Evolutionary conservation across 305 asterid genomes (phyloP).

Genomic region (Fraxinus platypoda): DNA sequence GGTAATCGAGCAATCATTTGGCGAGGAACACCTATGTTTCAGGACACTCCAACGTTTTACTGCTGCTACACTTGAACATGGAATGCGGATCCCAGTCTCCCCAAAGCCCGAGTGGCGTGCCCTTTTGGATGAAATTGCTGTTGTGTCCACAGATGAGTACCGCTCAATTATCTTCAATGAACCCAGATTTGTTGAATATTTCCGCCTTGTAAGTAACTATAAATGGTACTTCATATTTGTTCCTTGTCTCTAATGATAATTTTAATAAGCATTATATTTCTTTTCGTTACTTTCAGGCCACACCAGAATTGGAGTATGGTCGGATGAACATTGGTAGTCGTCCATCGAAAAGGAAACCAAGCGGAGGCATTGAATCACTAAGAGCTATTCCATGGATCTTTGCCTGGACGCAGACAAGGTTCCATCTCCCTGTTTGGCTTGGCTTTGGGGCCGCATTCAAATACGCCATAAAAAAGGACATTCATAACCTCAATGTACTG

Average conservation of each 20-base stretch:
- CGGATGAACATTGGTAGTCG: constrained; percentile 89
- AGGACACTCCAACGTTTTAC: constrained; percentile 77
- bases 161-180: constrained; percentile 72
- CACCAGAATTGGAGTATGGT: constrained; percentile 80
- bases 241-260: background rate
- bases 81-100: constrained; percentile 75
- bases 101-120: constrained; percentile 82
- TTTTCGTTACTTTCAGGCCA: constrained; percentile 44
- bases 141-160: constrained; percentile 63
- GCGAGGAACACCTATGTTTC: constrained; percentile 79
- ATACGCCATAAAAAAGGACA: constrained; percentile 50
- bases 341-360: constrained; percentile 77
- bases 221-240: constrained; percentile 6
- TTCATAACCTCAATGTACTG: constrained; percentile 52
- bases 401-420: constrained; percentile 87
- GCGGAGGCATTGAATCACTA: constrained; percentile 79
- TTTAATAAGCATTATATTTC: background rate
- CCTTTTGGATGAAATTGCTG: constrained; percentile 63
- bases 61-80: constrained; percentile 81
- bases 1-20: constrained; percentile 79
- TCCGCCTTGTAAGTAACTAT: constrained; percentile 63
- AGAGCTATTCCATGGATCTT: constrained; percentile 88
- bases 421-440: constrained; percentile 86
- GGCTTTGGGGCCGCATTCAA: constrained; percentile 77
- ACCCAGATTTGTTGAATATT: constrained; percentile 82